A percentile compares a stretch with the other conserved stretches of the same genome.
Conservation (phyloP, 2,329 filamentous ascomycete genomes). For the Hypomyces rosellus region DNA sequence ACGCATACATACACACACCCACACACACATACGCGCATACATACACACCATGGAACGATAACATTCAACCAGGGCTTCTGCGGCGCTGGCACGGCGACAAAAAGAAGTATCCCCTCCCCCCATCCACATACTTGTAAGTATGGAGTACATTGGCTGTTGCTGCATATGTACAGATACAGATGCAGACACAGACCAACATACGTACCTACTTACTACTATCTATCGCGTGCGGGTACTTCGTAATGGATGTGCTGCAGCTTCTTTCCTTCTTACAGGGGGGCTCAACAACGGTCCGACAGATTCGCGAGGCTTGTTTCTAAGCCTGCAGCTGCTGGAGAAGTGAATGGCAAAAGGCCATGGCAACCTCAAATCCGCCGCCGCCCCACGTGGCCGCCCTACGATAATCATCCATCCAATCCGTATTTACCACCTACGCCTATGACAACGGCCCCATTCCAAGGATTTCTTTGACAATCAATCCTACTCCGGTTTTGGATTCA, state of each 20-base stretch:
- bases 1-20: slow-evolving; percentile 1
- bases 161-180: not conserved
- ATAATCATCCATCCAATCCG: slow-evolving; percentile 1
- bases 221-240: not conserved
- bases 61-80: not conserved
- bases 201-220: no score
- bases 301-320: slow-evolving; percentile 5
- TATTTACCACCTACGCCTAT: not conserved
- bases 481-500: not conserved
- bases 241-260: not conserved
- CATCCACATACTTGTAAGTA: not conserved
- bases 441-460: not conserved
- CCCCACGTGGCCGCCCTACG: slow-evolving; percentile 8
- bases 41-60: not conserved
- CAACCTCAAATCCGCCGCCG: slow-evolving; percentile 2
- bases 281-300: slow-evolving; percentile 5
- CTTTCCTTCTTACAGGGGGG: slow-evolving; percentile 1
- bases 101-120: not conserved
- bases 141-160: not conserved
- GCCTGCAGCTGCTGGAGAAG: slow-evolving; percentile 3
- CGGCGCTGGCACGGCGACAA: slow-evolving; percentile 3
- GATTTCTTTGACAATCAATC: not conserved
- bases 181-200: not conserved
- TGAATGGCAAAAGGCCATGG: not conserved
- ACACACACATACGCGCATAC: not conserved